Conservation (phyloP, 139 green algal species). For the Closterium sp. region DNA sequence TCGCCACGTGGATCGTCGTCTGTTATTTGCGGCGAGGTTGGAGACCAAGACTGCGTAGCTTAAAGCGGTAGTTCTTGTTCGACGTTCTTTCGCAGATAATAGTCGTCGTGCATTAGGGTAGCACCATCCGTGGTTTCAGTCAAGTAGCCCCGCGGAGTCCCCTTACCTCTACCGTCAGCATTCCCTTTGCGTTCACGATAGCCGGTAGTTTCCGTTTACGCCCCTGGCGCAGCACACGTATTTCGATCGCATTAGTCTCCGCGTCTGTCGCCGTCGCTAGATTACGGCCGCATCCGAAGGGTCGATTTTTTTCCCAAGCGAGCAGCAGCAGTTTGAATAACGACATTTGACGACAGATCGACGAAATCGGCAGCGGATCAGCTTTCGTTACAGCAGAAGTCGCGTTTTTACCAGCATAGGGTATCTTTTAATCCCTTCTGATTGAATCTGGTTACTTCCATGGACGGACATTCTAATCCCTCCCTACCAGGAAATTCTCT, state of each 20-base stretch:
- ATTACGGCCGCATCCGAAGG: background rate
- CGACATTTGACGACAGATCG: background rate
- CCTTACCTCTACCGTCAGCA: background rate
- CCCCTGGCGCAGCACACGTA: background rate
- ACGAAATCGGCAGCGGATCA: background rate
- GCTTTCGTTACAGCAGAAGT: background rate
- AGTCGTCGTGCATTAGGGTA: background rate
- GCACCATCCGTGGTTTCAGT: background rate
- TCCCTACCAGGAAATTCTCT: background rate
- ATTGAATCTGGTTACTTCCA: background rate
- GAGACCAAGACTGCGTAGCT: background rate
- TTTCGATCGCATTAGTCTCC: background rate
- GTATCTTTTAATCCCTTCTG: background rate
- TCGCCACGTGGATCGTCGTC: background rate
- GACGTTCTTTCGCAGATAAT: too few relatives aligned
- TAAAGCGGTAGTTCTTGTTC: too few relatives aligned
- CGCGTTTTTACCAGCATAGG: background rate
- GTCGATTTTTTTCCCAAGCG: background rate
- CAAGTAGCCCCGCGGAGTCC: background rate
- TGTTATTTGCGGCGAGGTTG: background rate
- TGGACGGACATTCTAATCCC: background rate
- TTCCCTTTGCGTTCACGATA: background rate
- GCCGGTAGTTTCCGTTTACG: background rate
- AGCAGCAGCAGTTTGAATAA: background rate
- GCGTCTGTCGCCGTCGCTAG: background rate